A percentile compares a stretch with the other conserved stretches of the same genome.
phyloP scores from a whole-genome alignment of 2,329 filamentous ascomycete genomes.

The Coniosporium tulheliwenetii region DNA sequence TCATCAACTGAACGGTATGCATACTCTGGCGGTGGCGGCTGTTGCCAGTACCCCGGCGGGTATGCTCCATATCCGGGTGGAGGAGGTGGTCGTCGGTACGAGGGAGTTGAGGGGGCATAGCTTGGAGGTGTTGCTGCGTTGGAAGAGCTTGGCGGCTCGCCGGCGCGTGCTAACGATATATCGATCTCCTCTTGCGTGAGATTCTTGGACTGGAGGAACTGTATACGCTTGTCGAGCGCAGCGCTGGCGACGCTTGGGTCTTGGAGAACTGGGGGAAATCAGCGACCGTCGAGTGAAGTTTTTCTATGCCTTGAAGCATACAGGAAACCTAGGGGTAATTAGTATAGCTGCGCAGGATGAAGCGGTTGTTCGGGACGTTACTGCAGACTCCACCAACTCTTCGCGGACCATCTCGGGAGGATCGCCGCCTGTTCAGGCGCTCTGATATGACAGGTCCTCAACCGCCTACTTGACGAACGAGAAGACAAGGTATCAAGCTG shows the following conservation, averaged over 20 bases:
- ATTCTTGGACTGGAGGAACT: conserved; percentile 93
- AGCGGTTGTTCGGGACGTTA: conserved; percentile 8
- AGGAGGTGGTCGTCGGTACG: conserved; percentile 30
- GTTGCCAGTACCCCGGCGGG: conserved; percentile 35
- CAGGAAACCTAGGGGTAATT: conserved; percentile 31
- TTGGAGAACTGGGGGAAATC: conserved; percentile 53
- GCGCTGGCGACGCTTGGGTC: conserved; percentile 83
- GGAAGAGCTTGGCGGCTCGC: conserved; percentile 34
- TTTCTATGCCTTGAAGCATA: conserved; percentile 17
- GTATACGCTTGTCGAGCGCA: conserved; percentile 80
- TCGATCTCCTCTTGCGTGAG: conserved; percentile 93
- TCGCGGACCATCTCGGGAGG: conserved; percentile 55
- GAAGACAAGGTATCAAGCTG: no score
- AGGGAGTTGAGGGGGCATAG: conserved; percentile 10
- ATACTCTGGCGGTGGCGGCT: conserved; percentile 36
- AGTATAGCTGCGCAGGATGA: conserved; percentile 5
- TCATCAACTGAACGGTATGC: conserved; percentile 2
- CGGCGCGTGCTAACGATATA: conserved; percentile 60
- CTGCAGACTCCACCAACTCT: conserved; percentile 73
- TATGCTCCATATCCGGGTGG: conserved; percentile 34
- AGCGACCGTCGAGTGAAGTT: not conserved
- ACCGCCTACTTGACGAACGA: no score
- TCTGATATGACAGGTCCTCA: no score
- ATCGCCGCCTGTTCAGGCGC: no score
- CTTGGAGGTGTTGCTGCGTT: conserved; percentile 30